Conservation (phyloP, 1,284 basidiomycete species). For the Ustilago nuda region DNA sequence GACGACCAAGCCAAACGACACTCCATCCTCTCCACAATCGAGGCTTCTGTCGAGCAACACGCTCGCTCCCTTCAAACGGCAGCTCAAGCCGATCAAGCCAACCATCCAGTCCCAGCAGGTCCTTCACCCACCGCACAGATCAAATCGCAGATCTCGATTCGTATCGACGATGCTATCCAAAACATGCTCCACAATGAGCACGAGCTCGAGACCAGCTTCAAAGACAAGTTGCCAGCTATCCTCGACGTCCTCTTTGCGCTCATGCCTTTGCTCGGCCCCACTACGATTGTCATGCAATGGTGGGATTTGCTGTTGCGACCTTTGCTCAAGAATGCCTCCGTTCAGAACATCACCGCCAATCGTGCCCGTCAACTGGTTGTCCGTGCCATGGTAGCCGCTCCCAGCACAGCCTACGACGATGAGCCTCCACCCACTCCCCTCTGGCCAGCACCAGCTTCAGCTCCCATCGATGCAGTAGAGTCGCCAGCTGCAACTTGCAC, state of each 20-base stretch:
- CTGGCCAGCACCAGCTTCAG: constrained; percentile 35
- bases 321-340: constrained; percentile 52
- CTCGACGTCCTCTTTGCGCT: constrained; percentile 54
- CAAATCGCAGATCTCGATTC: constrained; percentile 44
- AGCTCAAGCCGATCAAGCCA: constrained; percentile 35
- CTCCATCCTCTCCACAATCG: constrained; percentile 35
- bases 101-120: constrained; percentile 37
- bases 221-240: constrained; percentile 39
- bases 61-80: constrained; percentile 21
- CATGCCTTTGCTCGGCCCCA: constrained; percentile 49
- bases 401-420: constrained; percentile 57
- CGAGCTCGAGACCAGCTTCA: constrained; percentile 48
- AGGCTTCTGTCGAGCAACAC: constrained; percentile 35
- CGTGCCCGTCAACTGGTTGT: constrained; percentile 59
- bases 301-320: constrained; percentile 64
- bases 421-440: constrained; percentile 45
- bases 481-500: constrained; percentile 10
- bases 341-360: constrained; percentile 42
- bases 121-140: constrained; percentile 46
- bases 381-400: constrained; percentile 51
- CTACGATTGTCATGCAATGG: constrained; percentile 59
- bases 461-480: neutral
- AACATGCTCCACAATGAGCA: constrained; percentile 42
- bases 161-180: constrained; percentile 49
- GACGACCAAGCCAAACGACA: constrained; percentile 32